A percentile compares a stretch with the other conserved stretches of the same genome.
Conservation (phyloP, 495 filamentous ascomycete genomes). For the Neurospora sp. region DNA sequence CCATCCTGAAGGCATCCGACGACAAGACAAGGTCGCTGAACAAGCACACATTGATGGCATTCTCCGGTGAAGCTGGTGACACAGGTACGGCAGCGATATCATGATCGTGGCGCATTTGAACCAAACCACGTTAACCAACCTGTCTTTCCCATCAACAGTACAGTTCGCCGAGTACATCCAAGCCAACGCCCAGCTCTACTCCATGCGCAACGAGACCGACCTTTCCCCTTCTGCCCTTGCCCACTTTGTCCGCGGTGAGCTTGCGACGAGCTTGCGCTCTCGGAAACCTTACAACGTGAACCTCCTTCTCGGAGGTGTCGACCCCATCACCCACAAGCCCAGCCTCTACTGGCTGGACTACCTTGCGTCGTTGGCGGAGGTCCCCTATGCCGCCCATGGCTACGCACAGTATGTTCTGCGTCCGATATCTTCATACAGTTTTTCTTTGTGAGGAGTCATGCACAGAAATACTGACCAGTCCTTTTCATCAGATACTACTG, state of each 20-base stretch:
- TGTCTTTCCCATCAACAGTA: constrained; percentile 40
- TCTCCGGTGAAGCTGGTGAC: constrained; percentile 90
- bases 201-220: constrained; percentile 92
- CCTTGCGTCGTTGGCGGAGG: constrained; percentile 71
- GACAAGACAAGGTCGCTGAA: constrained; percentile 92
- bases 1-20: constrained; percentile 89
- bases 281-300: constrained; percentile 94
- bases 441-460: not conserved
- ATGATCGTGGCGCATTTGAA: constrained; percentile 1
- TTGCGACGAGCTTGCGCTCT: constrained; percentile 80
- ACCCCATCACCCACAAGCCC: constrained; percentile 77
- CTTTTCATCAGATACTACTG: constrained; percentile 61
- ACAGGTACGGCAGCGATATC: constrained; percentile 51
- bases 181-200: constrained; percentile 95
- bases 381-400: constrained; percentile 95
- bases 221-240: constrained; percentile 80
- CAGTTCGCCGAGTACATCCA: constrained; percentile 99
- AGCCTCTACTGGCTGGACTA: constrained; percentile 96
- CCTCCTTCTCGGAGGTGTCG: constrained; percentile 83
- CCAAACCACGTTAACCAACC: constrained; percentile 1
- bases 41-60: constrained; percentile 92
- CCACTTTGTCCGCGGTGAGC: constrained; percentile 84
- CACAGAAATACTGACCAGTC: constrained; percentile 5
- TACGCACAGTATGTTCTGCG: constrained; percentile 76
- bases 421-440: not conserved